These are phyloP conservation scores for Vachellia pachyceras DNA, from an alignment of 306 rosid species.

Conservation along the genomic window DNA sequence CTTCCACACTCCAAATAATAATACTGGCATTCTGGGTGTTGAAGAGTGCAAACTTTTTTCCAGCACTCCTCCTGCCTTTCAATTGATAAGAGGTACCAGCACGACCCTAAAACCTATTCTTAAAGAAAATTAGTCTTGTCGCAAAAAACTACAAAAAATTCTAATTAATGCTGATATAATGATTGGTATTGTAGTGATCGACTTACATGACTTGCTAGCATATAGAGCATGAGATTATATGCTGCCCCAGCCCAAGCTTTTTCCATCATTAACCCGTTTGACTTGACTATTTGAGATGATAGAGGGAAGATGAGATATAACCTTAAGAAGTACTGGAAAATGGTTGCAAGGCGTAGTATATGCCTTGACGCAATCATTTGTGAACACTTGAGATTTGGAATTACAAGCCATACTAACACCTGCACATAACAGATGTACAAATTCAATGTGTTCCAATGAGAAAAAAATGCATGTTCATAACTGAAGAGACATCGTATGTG, in stretches of 20 bases:
- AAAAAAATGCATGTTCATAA: neutral
- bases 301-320: slow-evolving; percentile 63
- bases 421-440: neutral
- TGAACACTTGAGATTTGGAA: slow-evolving; percentile 56
- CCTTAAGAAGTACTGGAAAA: slow-evolving; percentile 67
- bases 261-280: slow-evolving; percentile 66
- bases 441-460: neutral
- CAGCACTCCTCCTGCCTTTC: slow-evolving; percentile 69
- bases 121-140: neutral
- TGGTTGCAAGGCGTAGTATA: slow-evolving; percentile 46
- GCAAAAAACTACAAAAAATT: neutral
- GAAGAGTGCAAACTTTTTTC: slow-evolving; percentile 56
- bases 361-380: slow-evolving; percentile 56
- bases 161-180: slow-evolving; percentile 23
- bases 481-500: neutral
- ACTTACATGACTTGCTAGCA: slow-evolving; percentile 75
- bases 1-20: slow-evolving; percentile 50
- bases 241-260: slow-evolving; percentile 78
- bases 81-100: slow-evolving; percentile 58
- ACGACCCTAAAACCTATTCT: slow-evolving; percentile 60
- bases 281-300: slow-evolving; percentile 54
- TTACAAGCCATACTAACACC: slow-evolving; percentile 64
- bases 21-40: slow-evolving; percentile 45
- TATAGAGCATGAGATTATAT: slow-evolving; percentile 60
- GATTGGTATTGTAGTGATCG: neutral